Evolutionary conservation across 805 yeast genomes (phyloP).

Genomic region (Zygoascus biomembranicola): DNA sequence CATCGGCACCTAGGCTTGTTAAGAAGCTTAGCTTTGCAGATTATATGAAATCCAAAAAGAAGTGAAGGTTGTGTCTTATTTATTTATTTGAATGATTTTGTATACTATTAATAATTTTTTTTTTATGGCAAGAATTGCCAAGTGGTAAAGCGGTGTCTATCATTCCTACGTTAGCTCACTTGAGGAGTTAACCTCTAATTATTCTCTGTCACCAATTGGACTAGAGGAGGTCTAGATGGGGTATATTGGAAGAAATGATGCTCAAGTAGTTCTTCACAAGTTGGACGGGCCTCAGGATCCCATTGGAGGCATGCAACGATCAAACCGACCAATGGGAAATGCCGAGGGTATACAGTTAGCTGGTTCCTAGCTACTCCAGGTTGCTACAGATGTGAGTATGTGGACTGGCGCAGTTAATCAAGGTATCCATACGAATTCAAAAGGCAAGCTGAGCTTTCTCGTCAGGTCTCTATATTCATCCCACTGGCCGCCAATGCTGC

Average conservation of each 20-base stretch:
- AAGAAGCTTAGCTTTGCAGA: constrained; percentile 70
- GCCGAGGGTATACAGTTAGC: neutral
- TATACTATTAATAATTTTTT: neutral
- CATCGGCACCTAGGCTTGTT: constrained; percentile 30
- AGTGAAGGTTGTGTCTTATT: neutral
- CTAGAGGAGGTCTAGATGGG: neutral
- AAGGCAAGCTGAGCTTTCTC: neutral
- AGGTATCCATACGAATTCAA: neutral
- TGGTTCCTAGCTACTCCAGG: constrained; percentile 27
- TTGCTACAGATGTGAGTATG: constrained; percentile 6
- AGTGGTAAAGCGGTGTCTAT: neutral
- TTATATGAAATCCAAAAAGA: constrained; percentile 47
- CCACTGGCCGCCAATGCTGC: constrained; percentile 15
- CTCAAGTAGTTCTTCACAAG: constrained; percentile 13
- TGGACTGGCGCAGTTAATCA: neutral
- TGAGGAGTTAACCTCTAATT: neutral
- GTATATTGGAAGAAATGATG: neutral
- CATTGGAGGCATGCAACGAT: constrained; percentile 48
- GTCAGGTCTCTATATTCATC: constrained; percentile 3
- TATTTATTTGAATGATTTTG: neutral
- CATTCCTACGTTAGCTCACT: neutral
- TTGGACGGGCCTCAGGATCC: constrained; percentile 49
- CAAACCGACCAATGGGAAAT: constrained; percentile 4
- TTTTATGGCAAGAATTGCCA: neutral
- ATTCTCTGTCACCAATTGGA: neutral